Evolutionary conservation across 139 green algal genomes (phyloP), one percentile per base, ranked within the genome.

Genomic region (Chlorella vulgaris): DNA sequence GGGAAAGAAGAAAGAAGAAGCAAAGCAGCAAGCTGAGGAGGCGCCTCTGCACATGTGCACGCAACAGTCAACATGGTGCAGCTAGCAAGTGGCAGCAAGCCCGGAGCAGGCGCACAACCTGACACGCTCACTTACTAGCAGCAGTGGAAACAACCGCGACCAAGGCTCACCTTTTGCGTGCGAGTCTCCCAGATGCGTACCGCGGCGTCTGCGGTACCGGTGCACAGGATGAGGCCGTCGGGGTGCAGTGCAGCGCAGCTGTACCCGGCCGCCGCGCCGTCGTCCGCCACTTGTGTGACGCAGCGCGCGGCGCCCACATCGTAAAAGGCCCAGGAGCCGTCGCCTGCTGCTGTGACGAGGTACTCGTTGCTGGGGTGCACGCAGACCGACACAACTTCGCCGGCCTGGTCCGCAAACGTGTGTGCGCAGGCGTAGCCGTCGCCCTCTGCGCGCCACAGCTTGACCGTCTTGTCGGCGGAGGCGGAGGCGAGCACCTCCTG

Each of bases 101-200:
- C 15, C 55, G 18, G 5, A 8, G 5, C 55, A 65, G 18, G n/a
- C 15, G 5, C 55, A 65, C 15, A 8, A 29, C 55, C 63, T 13
- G n/a, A 40, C 63, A 42, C 63, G n/a, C n/a, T n/a, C n/a, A n/a
- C n/a, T n/a, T n/a, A n/a, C n/a, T n/a, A n/a, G n/a, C n/a, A n/a
- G n/a, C n/a, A n/a, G n/a, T n/a, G n/a, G n/a, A n/a, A n/a, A n/a
- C n/a, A n/a, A n/a, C n/a, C n/a, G n/a, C n/a, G n/a, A n/a, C n/a
- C n/a, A n/a, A n/a, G n/a, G 10, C 81, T 8, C 47, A 88, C 87
- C 87, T 95, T 98, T 86, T 97, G 92, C 19, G 87, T 82, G 60
- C 92, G 89, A 24, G 96, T 87, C 82, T 99, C 96, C 95, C 94
- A 99, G 50, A 98, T 92, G 61, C 90, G 85, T 6, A 97, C 91